Conservation (phyloP, 306 rosid genomes). For the Ammopiptanthus mongolicus region DNA sequence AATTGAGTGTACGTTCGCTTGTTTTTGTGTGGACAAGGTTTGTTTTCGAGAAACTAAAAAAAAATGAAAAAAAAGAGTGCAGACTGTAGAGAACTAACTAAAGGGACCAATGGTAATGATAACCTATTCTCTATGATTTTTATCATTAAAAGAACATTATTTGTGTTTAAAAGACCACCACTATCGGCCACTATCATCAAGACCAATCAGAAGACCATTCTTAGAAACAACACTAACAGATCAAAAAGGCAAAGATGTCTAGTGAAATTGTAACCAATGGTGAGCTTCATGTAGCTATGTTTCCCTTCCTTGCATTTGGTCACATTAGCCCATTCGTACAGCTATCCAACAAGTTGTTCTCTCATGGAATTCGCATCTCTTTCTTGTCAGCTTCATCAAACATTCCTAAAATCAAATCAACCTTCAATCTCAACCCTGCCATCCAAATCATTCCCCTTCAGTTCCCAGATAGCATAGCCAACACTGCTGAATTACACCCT, state of each 20-base stretch:
- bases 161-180: no score
- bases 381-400: conserved; percentile 39
- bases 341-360: conserved; percentile 43
- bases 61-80: no score
- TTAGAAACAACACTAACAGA: no score
- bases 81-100: no score
- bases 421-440: conserved; percentile 21
- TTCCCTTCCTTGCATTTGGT: conserved; percentile 52
- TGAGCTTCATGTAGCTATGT: conserved; percentile 34
- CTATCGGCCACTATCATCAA: no score
- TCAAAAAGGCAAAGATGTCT: neutral
- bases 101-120: no score
- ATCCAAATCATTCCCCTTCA: conserved; percentile 29
- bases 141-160: no score
- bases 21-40: no score
- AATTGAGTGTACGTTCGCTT: no score
- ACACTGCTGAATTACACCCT: conserved; percentile 38
- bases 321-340: conserved; percentile 49
- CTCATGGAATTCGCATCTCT: conserved; percentile 34
- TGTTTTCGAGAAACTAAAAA: no score
- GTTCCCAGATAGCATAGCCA: conserved; percentile 21
- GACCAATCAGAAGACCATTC: no score
- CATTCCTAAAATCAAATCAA: conserved; percentile 24
- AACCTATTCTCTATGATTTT: no score
- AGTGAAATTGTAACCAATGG: neutral